These are phyloP conservation scores for Roridomyces roridus DNA, from an alignment of 768 basidiomycete genomes.

Conservation along the genomic window DNA sequence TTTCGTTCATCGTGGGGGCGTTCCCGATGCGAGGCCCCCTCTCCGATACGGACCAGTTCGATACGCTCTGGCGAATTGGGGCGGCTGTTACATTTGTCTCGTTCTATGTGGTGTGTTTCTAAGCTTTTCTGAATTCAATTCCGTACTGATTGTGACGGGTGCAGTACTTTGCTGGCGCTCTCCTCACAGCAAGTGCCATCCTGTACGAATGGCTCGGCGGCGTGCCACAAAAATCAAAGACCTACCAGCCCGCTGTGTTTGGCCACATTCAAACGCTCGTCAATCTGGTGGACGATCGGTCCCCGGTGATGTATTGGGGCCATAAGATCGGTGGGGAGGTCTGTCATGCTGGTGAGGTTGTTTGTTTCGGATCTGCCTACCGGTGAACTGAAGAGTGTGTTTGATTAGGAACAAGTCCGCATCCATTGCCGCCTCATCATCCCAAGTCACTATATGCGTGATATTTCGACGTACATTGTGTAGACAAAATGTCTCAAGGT, in stretches of 20 bases:
- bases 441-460: background rate
- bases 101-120: background rate
- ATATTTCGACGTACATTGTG: too few relatives aligned
- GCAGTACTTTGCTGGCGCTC: background rate
- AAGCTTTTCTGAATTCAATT: background rate
- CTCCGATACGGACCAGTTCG: background rate
- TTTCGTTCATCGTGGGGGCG: background rate
- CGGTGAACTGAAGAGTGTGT: background rate
- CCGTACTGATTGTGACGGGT: background rate
- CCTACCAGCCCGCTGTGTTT: constrained; percentile 36
- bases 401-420: background rate
- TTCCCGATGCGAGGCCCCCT: constrained; percentile 2
- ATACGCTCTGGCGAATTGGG: background rate
- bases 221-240: background rate
- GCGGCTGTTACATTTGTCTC: background rate
- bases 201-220: background rate
- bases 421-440: background rate
- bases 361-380: background rate
- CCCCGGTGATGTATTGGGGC: constrained; percentile 30
- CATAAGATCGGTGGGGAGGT: constrained; percentile 23
- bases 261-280: constrained; percentile 40
- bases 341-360: constrained; percentile 7
- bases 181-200: background rate
- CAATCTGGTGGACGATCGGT: constrained; percentile 43
- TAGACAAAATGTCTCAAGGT: too few relatives aligned